These are phyloP conservation scores for Heliamphora pulchella DNA, from an alignment of 179 eudicot species.

Conservation along the genomic window DNA sequence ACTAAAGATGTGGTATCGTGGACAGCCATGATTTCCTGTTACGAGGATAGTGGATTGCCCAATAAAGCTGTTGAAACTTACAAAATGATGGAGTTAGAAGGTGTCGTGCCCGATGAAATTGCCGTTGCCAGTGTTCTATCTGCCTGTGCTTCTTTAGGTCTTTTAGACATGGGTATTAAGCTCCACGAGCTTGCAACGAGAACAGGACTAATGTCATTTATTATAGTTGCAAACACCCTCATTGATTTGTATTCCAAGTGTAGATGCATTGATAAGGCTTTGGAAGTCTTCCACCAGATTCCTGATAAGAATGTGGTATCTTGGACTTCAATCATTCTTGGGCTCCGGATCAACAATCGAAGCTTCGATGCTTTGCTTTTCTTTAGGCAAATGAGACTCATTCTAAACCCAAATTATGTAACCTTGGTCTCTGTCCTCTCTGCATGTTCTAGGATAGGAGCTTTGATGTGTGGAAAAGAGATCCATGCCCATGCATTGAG, in stretches of 20 bases:
- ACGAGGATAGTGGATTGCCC: conserved; percentile 50
- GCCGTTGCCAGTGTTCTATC: conserved; percentile 56
- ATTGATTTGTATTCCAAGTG: conserved; percentile 72
- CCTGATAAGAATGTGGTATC: conserved; percentile 60
- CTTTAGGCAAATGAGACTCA: conserved; percentile 56
- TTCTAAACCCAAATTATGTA: conserved; percentile 50
- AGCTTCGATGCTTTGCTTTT: conserved; percentile 62
- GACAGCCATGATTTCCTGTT: conserved; percentile 79
- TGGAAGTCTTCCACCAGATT: conserved; percentile 58
- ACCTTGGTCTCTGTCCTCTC: conserved; percentile 58
- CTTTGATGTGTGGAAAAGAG: conserved; percentile 74
- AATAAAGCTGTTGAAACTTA: conserved; percentile 56
- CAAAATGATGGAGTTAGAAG: conserved; percentile 47
- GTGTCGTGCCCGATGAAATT: conserved; percentile 57
- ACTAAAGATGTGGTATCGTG: conserved; percentile 68
- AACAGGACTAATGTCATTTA: conserved; percentile 43
- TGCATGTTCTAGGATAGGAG: conserved; percentile 69
- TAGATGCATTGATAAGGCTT: conserved; percentile 51
- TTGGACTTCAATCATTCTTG: conserved; percentile 74
- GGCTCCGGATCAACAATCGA: conserved; percentile 54
- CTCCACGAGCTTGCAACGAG: conserved; percentile 57
- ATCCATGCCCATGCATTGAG: conserved; percentile 72
- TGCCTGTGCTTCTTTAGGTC: conserved; percentile 63
- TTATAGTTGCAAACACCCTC: conserved; percentile 53
- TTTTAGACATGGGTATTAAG: conserved; percentile 47